phyloP scores from a whole-genome alignment of 2,329 filamentous ascomycete genomes.

The Lasiodiplodia sp. region DNA sequence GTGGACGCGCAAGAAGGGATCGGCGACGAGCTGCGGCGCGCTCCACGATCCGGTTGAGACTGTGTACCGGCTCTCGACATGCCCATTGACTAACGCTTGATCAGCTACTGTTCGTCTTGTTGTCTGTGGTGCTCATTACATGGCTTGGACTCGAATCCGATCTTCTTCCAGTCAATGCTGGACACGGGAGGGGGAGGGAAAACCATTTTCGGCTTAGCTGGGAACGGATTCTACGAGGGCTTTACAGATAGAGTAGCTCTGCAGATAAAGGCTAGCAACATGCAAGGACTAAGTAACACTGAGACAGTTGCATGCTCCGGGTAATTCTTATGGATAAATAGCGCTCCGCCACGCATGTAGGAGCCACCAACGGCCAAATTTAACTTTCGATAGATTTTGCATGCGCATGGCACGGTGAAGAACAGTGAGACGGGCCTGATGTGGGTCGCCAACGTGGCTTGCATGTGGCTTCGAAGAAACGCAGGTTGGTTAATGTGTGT shows the following conservation, averaged over 20 bases:
- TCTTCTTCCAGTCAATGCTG: slow-evolving; percentile 33
- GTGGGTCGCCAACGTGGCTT: slow-evolving; percentile 1
- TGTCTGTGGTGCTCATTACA: slow-evolving; percentile 11
- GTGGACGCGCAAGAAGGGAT: slow-evolving; percentile 35
- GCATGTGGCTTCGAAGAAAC: not conserved
- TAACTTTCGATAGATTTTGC: slow-evolving; percentile 1
- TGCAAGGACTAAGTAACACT: slow-evolving; percentile 7
- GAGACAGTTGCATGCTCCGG: slow-evolving; percentile 1
- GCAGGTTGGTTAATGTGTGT: not conserved
- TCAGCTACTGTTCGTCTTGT: not conserved
- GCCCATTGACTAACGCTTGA: slow-evolving; percentile 33
- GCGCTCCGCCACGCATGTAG: slow-evolving; percentile 8
- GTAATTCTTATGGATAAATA: slow-evolving; percentile 2
- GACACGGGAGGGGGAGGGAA: slow-evolving; percentile 33
- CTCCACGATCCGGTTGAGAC: slow-evolving; percentile 33
- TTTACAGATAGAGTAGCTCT: not conserved
- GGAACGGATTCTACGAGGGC: not conserved
- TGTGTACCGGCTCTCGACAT: slow-evolving; percentile 34
- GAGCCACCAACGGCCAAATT: not conserved
- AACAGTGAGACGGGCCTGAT: not conserved
- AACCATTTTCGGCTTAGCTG: slow-evolving; percentile 26
- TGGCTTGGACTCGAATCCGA: slow-evolving; percentile 30
- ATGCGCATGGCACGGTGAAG: not conserved
- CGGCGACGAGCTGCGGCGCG: slow-evolving; percentile 33
- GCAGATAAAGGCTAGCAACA: slow-evolving; percentile 4